A percentile compares a stretch with the other conserved stretches of the same genome.
Evolutionary conservation across 179 eudicot genomes (phyloP).

Genomic region (Spinacia oleracea): DNA sequence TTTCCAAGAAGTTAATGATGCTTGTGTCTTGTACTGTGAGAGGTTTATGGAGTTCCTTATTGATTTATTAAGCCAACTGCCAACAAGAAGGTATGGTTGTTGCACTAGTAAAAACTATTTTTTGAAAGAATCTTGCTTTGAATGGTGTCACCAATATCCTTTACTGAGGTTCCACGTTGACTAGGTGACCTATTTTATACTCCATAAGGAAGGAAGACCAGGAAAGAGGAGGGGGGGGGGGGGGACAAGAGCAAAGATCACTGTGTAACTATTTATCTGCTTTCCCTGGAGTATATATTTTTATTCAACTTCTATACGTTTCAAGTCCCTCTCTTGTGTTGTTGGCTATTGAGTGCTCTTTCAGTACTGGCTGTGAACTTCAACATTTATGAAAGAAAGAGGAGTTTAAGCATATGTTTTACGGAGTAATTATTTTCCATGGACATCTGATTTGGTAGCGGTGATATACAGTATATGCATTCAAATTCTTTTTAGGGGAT

Average conservation of each 20-base stretch:
- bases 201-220: neutral
- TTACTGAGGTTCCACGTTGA: neutral
- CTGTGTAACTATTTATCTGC: neutral
- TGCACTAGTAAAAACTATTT: neutral
- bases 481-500: neutral
- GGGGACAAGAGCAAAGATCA: neutral
- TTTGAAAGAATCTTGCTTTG: neutral
- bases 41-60: constrained; percentile 96
- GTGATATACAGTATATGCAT: too few relatives aligned
- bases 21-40: constrained; percentile 81
- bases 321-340: neutral
- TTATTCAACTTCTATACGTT: constrained; percentile 11
- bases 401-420: too few relatives aligned
- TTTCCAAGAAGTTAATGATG: constrained; percentile 58
- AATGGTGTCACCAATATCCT: neutral
- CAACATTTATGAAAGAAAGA: too few relatives aligned
- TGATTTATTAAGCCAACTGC: constrained; percentile 93
- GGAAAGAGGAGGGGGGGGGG: neutral
- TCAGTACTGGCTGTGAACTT: neutral
- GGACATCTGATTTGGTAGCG: neutral
- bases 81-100: constrained; percentile 74
- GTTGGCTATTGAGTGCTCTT: neutral
- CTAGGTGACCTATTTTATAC: neutral
- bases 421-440: too few relatives aligned
- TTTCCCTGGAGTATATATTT: neutral